Percentiles rank a stretch among this genome's conserved stretches.
Evolutionary conservation across 441 rosid genomes (phyloP).

Genomic region (Bruguiera hainesii): DNA sequence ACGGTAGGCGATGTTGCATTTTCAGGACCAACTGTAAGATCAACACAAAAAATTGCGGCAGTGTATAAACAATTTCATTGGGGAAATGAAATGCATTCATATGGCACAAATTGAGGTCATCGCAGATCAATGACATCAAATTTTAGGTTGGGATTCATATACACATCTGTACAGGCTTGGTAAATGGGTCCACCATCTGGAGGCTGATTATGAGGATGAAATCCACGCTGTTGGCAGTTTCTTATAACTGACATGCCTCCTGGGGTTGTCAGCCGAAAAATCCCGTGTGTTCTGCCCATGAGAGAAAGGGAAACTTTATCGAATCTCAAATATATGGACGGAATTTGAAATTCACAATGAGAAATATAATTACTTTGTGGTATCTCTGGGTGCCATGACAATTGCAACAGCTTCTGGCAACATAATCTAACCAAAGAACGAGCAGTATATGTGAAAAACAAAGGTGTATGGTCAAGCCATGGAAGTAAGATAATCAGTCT

Average conservation of each 20-base stretch:
- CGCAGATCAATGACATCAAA: conserved; percentile 89
- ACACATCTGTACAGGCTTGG: conserved; percentile 74
- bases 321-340: not conserved
- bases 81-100: conserved; percentile 11
- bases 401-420: conserved; percentile 94
- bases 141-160: conserved; percentile 75
- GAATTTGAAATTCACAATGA: not conserved
- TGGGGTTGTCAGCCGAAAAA: conserved; percentile 85
- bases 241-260: conserved; percentile 95
- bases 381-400: conserved; percentile 95
- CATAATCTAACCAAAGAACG: conserved; percentile 63
- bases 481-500: not conserved
- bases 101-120: conserved; percentile 30
- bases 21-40: conserved; percentile 2
- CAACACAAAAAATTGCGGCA: not conserved
- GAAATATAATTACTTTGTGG: conserved; percentile 45
- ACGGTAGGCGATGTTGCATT: not conserved
- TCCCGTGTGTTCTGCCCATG: conserved; percentile 67
- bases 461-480: not conserved
- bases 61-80: conserved; percentile 26
- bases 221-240: conserved; percentile 84
- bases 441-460: conserved; percentile 7
- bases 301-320: not conserved
- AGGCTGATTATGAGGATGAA: conserved; percentile 77
- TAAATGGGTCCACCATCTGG: conserved; percentile 86